Evolutionary conservation across 495 filamentous ascomycete species (phyloP).

Genomic region (Penicillium coffeae): DNA sequence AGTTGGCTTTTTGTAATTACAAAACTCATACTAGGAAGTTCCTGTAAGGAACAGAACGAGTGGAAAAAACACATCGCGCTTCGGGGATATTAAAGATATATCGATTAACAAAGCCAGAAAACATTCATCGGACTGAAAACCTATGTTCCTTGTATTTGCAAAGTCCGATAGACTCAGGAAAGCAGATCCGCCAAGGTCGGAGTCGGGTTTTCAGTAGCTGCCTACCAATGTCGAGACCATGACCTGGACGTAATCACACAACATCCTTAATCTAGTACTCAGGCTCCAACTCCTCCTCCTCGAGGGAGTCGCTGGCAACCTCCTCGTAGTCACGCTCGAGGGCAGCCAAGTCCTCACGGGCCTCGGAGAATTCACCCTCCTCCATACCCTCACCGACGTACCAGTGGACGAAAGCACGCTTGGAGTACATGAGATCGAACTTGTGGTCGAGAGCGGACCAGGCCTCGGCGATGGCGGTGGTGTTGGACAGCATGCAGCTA

Average conservation of each 20-base stretch:
- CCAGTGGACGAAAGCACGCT: slow-evolving; percentile 99
- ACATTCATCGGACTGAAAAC: slow-evolving; percentile 38
- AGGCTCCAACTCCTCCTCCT: slow-evolving; percentile 81
- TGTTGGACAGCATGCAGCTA: slow-evolving; percentile 99
- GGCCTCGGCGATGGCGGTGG: slow-evolving; percentile 96
- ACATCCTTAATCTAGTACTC: slow-evolving; percentile 73
- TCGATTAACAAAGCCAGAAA: slow-evolving; percentile 42
- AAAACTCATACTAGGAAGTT: background rate
- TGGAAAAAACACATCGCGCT: slow-evolving; percentile 41
- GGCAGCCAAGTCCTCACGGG: slow-evolving; percentile 94
- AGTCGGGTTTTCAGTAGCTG: slow-evolving; percentile 25
- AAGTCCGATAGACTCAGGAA: slow-evolving; percentile 27
- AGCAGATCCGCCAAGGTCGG: slow-evolving; percentile 21
- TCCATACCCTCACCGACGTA: slow-evolving; percentile 99
- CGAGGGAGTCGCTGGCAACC: slow-evolving; percentile 92
- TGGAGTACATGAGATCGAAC: slow-evolving; percentile 99
- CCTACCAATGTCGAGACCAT: slow-evolving; percentile 19
- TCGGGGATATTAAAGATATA: slow-evolving; percentile 50
- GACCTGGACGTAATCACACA: slow-evolving; percentile 18
- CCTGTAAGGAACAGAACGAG: slow-evolving; percentile 27
- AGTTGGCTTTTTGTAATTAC: slow-evolving; percentile 23
- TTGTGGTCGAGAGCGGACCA: slow-evolving; percentile 97
- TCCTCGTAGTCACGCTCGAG: slow-evolving; percentile 99
- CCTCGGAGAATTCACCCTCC: slow-evolving; percentile 99
- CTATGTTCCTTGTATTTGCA: slow-evolving; percentile 46